Evolutionary conservation across 1,284 basidiomycete genomes (phyloP), one percentile per base, ranked within the genome.

Genomic region (Melampsora larici-populina): DNA sequence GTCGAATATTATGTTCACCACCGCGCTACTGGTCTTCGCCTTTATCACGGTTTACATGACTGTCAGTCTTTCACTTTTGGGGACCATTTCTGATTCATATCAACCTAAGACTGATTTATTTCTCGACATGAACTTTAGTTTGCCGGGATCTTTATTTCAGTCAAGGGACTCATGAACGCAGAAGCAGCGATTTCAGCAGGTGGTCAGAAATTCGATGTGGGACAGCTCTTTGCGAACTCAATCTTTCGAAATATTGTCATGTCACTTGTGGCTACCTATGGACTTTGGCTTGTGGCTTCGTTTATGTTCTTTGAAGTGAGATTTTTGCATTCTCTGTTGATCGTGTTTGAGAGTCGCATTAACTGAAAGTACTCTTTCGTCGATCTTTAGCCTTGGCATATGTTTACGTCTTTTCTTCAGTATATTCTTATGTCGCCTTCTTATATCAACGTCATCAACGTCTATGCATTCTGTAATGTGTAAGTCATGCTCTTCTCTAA

Each of bases 351-450:
- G 21, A 24, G 21, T n/a, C 93, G 21, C 4, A 21, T 55, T 3
- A 26, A 13, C 24, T 48, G 17, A 9, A 29, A 69, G 74, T 85
- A 86, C 94, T 79, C 83, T 91, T 36, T 88, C 92, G 0, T 97
- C 93, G 0, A 88, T 95, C 85, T 88, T 79, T 96, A 98, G 85
- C 95, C 95, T 7, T 97, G 95, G 95, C 95, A 98, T 84, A 92
- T 98, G 90, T 89, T 96, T 84, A 93, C 92, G n/a, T 94, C 92
- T 82, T 95, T 97, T 87, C 87, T 91, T 81, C 95, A 97, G 84
- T 98, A 97, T 84, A 86, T 97, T 33, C 79, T 80, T 74, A 74
- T 97, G 72, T 94, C 94, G 18, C 92, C 92, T 0, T 93, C 91
- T 81, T 95, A 95, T 86, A 94, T 90, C 67, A 97, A 97, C 82